phyloP scores from a whole-genome alignment of 371 early-diverging fungal genomes.

The Mortierella sp. region DNA sequence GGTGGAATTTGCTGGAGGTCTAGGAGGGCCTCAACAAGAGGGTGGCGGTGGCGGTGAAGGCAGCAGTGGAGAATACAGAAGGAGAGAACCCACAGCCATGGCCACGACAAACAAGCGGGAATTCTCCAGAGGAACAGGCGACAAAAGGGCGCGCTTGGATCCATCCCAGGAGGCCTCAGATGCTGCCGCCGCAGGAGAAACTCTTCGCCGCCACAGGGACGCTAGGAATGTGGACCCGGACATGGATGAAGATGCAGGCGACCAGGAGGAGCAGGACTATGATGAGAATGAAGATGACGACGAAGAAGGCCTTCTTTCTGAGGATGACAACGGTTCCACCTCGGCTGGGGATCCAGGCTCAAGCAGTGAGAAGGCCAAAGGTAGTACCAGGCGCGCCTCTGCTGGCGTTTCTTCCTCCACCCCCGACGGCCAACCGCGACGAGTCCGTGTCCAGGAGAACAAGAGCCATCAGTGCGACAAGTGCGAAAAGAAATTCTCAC shows the following conservation, averaged over 20 bases:
- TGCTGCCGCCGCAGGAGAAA: background rate
- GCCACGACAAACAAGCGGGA: background rate
- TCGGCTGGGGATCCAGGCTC: background rate
- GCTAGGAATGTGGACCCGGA: too few species aligned
- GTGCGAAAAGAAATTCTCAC: constrained; percentile 42
- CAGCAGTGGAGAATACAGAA: background rate
- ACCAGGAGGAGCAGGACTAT: constrained; percentile 14
- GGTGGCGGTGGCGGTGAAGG: background rate
- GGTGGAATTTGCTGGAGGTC: background rate
- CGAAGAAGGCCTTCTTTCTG: background rate
- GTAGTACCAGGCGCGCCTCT: background rate
- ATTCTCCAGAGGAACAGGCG: background rate
- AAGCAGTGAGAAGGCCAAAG: background rate
- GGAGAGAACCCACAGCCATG: background rate
- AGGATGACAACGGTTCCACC: background rate
- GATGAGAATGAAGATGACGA: constrained; percentile 18
- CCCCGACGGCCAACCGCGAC: background rate
- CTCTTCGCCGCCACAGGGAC: background rate
- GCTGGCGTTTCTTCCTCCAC: background rate
- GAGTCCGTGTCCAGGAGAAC: constrained; percentile 24
- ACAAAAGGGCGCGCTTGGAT: background rate
- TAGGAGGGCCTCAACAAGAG: background rate
- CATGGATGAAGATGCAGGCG: background rate
- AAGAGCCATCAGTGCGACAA: constrained; percentile 36
- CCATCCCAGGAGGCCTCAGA: background rate